Evolutionary conservation across 106 monocot species (phyloP), one percentile per base, ranked within the genome.

Genomic region (Iris macrosiphon): DNA sequence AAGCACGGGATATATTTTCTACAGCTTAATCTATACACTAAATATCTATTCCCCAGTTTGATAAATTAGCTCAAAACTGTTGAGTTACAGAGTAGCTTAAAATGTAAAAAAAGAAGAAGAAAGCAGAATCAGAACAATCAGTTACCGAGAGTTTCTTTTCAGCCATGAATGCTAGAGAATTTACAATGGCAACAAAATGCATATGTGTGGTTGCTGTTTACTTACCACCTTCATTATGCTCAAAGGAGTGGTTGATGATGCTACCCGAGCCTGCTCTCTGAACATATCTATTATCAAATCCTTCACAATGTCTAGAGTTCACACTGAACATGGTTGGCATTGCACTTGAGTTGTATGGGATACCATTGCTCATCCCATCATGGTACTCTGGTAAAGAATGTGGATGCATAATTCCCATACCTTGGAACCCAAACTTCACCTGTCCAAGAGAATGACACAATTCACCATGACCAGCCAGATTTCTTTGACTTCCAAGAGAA

Each of bases 311-410:
- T 63, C 78, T 62, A 11, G 72, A 65, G 42, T 69, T 77, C 22
- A 79, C 60, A 60, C 64, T 69, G 13, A 57, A 66, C 61, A 68
- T 38, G 8, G 70, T 38, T 24, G 82, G 40, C 47, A 74, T 71
- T n/a, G 66, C 31, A 47, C 57, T 80, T 44, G 62, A 28, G 25
- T 66, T 80, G 21, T 69, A 79, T 33, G 72, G 80, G 17, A 72
- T 37, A 1, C 80, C 61, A 61, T 50, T 62, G 1, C n/a, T 23
- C 3, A 64, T 17, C 24, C 83, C 65, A 56, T 87, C 76, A 24
- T 75, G 75, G 49, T 60, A 66, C 40, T 99, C 78, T 20, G 98
- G 81, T 32, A 87, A 65, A 15, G 98, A 91, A 75, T 77, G 80
- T 45, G 87, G 73, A 62, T 78, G 87, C 16, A 83, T 59, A n/a